Evolutionary conservation across 208 protist genomes (phyloP).

Genomic region (Perkinsela sp.): DNA sequence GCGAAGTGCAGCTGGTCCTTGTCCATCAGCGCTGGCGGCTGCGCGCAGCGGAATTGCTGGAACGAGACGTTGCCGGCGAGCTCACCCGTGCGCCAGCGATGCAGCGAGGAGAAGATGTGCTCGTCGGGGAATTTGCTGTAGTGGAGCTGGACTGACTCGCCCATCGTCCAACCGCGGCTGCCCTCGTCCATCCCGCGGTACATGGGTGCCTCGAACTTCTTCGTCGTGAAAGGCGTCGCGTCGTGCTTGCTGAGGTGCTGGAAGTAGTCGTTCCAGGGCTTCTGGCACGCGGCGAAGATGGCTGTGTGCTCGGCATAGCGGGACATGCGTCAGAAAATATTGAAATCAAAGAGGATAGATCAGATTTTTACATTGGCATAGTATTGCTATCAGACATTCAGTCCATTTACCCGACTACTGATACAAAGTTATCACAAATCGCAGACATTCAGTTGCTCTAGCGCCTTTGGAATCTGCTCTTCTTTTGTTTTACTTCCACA

Average conservation of each 20-base stretch:
- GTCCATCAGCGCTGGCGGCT: slow-evolving; percentile 48
- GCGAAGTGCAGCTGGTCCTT: slow-evolving; percentile 45
- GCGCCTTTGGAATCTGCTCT: too few species aligned
- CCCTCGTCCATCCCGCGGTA: slow-evolving; percentile 46
- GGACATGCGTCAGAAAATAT: too few species aligned
- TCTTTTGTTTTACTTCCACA: too few species aligned
- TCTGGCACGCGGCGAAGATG: slow-evolving; percentile 39
- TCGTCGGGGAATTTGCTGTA: slow-evolving; percentile 60
- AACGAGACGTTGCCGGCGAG: slow-evolving; percentile 46
- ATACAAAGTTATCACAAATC: too few species aligned
- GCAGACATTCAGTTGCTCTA: too few species aligned
- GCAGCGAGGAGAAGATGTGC: slow-evolving; percentile 44
- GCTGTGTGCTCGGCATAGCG: slow-evolving; percentile 5
- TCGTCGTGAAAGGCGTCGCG: slow-evolving; percentile 26
- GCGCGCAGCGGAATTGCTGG: slow-evolving; percentile 59
- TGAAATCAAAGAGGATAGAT: too few species aligned
- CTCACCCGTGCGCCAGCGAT: slow-evolving; percentile 42
- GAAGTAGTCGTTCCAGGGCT: slow-evolving; percentile 53
- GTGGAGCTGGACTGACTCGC: slow-evolving; percentile 54
- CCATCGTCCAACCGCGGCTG: slow-evolving; percentile 49
- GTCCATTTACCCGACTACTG: too few species aligned
- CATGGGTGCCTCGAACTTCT: slow-evolving; percentile 32
- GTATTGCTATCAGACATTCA: too few species aligned
- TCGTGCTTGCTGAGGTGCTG: slow-evolving; percentile 32
- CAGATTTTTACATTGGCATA: too few species aligned